Evolutionary conservation across 345 rosid species (phyloP), one percentile per base, ranked within the genome.

Genomic region (Anastatica hierochuntica): DNA sequence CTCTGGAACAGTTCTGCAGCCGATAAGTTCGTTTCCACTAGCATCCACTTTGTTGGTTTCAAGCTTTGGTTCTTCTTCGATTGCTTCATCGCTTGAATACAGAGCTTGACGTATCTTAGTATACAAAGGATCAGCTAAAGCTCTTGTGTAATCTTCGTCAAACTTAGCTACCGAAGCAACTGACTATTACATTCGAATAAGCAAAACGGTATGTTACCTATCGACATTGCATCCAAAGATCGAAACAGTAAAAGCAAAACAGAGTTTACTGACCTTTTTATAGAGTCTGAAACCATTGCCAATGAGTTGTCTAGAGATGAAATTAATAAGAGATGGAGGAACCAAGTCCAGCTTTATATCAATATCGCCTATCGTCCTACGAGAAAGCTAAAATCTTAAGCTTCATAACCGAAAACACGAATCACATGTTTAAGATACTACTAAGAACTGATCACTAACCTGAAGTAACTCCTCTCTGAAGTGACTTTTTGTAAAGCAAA

Each of bases 321-420:
- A 92, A 72, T 92, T 92, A 27, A 92, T 76, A 43, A 92, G 90
- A 53, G 82, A 72, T 8, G 97, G 88, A 64, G 97, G 99, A 24
- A 88, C 77, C 20, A 92, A 81, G 57, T 88, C 97, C 67, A 94
- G 59, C 87, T 94, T 94, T 62, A 88, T 39, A 78, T 94, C 99
- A 71, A 94, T 9, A 55, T 61, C 85, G 23, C 63, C 87, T 23
- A 94, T 85, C 8, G 94, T 80, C 80, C 99, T 94, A 61, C 71
- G 73, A 56, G 24, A 18, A 17, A 6, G n/a, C 21, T 68, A 39
- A 20, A n/a, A 19, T 43, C 5, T 3, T 38, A 38, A 45, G 43
- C 43, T 62, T 36, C 43, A 39, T 23, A 59, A 16, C 23, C 65
- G 24, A 21, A 21, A 21, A 21, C 5, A 2, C 24, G 24, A 21